Evolutionary conservation across 768 basidiomycete genomes (phyloP).

Genomic region (Rhodosporidiobolus sp.): DNA sequence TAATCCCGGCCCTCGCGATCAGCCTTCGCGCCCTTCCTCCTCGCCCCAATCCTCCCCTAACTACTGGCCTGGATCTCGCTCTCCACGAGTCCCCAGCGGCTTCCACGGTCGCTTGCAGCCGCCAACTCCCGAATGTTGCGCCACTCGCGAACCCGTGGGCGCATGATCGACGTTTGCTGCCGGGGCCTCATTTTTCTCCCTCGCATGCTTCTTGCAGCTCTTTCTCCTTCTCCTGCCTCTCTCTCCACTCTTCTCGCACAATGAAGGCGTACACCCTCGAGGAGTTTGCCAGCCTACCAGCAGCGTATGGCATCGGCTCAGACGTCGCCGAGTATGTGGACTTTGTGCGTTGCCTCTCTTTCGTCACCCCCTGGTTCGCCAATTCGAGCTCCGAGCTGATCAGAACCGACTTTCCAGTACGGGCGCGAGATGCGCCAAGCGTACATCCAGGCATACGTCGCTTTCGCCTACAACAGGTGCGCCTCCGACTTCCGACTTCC

Average conservation of each 20-base stretch:
- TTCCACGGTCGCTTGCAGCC: too few relatives aligned
- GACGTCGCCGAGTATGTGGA: neutral
- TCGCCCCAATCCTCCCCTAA: too few relatives aligned
- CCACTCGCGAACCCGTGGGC: too few relatives aligned
- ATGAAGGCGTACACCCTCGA: constrained; percentile 4
- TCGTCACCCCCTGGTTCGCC: neutral
- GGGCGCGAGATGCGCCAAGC: neutral
- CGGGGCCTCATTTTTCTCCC: too few relatives aligned
- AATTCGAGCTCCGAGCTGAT: too few relatives aligned
- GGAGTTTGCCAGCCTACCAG: neutral
- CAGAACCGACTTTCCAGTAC: neutral
- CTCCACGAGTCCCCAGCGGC: too few relatives aligned
- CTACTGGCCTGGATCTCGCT: too few relatives aligned
- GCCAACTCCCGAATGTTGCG: too few relatives aligned
- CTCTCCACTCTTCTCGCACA: neutral
- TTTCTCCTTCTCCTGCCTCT: neutral
- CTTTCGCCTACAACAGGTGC: constrained; percentile 4
- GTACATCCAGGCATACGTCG: neutral
- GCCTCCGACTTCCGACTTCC: neutral
- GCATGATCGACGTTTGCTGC: too few relatives aligned
- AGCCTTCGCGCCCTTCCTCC: too few relatives aligned
- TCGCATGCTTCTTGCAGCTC: too few relatives aligned
- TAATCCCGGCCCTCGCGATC: too few relatives aligned
- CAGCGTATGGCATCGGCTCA: neutral
- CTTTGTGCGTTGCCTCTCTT: neutral